Evolutionary conservation across 306 rosid species (phyloP).

Genomic region (Acacia confusa): DNA sequence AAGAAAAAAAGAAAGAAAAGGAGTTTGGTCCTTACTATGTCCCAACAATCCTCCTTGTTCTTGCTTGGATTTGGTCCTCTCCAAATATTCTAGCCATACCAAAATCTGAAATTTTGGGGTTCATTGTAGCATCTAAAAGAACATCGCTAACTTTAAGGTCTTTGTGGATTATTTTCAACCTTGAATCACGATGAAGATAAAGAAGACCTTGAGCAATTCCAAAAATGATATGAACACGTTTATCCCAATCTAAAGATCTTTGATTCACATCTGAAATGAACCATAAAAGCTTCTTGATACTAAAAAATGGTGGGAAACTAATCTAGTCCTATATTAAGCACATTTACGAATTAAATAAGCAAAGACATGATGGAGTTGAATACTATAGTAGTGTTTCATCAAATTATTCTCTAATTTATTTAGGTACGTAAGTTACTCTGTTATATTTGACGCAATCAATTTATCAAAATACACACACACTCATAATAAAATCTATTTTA

Average conservation of each 20-base stretch:
- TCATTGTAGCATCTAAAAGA: conserved; percentile 5
- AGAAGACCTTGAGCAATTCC: conserved; percentile 30
- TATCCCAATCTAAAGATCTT: conserved; percentile 3
- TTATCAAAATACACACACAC: background rate
- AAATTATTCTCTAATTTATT: background rate
- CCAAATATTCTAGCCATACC: conserved; percentile 35
- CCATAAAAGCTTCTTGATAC: background rate
- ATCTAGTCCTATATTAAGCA: background rate
- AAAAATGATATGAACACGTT: conserved; percentile 1
- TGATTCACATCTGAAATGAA: background rate
- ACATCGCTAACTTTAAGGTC: background rate
- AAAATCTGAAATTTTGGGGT: conserved; percentile 37
- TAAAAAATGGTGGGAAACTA: background rate
- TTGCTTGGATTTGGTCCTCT: conserved; percentile 19
- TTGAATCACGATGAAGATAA: conserved; percentile 39
- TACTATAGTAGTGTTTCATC: background rate
- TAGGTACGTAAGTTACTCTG: background rate
- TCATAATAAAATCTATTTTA: background rate
- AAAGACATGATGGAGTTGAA: background rate
- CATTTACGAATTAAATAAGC: background rate
- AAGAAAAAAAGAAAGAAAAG: no score
- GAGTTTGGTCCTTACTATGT: background rate
- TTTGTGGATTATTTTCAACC: background rate
- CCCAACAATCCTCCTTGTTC: conserved; percentile 6
- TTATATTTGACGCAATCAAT: background rate